These are phyloP conservation scores for Durusdinium trenchii DNA, from an alignment of 73 alveolate species.

Conservation along the genomic window DNA sequence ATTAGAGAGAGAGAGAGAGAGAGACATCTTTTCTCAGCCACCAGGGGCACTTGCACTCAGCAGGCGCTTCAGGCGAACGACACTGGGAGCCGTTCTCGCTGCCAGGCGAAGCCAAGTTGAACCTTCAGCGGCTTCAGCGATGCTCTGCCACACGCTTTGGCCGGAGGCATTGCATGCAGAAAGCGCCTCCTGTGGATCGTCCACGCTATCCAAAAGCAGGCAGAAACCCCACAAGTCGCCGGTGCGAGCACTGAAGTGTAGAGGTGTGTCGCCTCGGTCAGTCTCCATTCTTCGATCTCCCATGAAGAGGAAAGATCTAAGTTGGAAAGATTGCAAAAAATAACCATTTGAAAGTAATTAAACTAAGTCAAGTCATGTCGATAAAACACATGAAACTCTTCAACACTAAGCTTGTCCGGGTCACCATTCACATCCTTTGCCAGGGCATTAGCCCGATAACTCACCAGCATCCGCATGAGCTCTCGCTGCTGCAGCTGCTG, in stretches of 20 bases:
- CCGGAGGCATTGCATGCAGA: neutral
- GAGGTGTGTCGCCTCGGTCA: slow-evolving; percentile 72
- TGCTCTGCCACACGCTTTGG: slow-evolving; percentile 34
- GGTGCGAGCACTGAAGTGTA: slow-evolving; percentile 85
- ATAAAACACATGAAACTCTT: neutral
- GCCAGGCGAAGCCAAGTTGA: slow-evolving; percentile 26
- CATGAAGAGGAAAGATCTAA: neutral
- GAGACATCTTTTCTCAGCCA: too few relatives aligned
- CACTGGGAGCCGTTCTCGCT: slow-evolving; percentile 42
- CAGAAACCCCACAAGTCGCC: slow-evolving; percentile 74
- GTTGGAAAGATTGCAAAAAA: neutral
- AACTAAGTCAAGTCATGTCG: neutral
- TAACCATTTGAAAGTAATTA: neutral
- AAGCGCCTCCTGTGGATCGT: slow-evolving; percentile 34
- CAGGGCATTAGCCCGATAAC: slow-evolving; percentile 56
- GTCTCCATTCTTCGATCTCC: neutral
- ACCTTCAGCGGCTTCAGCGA: neutral
- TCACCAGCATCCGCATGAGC: slow-evolving; percentile 54
- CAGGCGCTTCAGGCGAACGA: slow-evolving; percentile 13
- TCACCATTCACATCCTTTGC: slow-evolving; percentile 79
- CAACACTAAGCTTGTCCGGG: neutral
- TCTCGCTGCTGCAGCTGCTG: slow-evolving; percentile 90
- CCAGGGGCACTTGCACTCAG: too few relatives aligned
- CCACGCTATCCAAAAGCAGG: slow-evolving; percentile 14
- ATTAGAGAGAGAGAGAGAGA: too few relatives aligned